Base-by-base conservation (phyloP, 177 flowering plant species). In the Vitis hybrid region DNA sequence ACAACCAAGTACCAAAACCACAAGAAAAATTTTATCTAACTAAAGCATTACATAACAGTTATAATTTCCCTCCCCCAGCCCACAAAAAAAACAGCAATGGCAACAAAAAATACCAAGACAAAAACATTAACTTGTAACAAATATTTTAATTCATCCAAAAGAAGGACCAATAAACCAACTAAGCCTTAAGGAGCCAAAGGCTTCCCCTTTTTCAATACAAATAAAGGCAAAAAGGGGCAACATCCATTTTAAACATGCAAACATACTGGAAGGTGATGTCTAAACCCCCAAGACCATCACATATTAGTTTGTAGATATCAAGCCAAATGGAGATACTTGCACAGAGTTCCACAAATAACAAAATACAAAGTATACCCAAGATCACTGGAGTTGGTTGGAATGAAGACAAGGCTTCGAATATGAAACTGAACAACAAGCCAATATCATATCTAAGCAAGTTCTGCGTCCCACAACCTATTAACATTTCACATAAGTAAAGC, bases 401-500 rank as follows among this genome's bases (percentile, higher is more conserved):
- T 51, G 60, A 68, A 56, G 70, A 56, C 51, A 66, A 64, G 63
- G 71, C 62, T 69, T 71, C 15, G 69, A 29, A 33, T 57, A 70
- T 61, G 65, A 72, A 33, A 60, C 59, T 68, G 71, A 76, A 60
- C 68, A 72, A 51, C 68, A 73, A 73, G 63, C 61, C 73, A 70
- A 55, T 56, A 70, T 75, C 72, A 73, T 70, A 67, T 75, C 45
- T 20, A 73, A 67, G 26, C 71, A 70, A 73, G 58, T 75, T 48
- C 64, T 68, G 59, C 59, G 52, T 55, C 72, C 68, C 72, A 70
- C 71, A 76, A 65, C 72, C 68, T 79, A 79, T 81, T 58, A 67
- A 79, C 82, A 84, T 67, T 72, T 48, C 78, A 78, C 67, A 63
- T 66, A 55, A 71, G 71, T 62, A 69, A 77, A 68, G 72, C 65